These are phyloP conservation scores for Nicotiana sylvestris DNA, from an alignment of 257 asterid genomes.

Conservation along the genomic window DNA sequence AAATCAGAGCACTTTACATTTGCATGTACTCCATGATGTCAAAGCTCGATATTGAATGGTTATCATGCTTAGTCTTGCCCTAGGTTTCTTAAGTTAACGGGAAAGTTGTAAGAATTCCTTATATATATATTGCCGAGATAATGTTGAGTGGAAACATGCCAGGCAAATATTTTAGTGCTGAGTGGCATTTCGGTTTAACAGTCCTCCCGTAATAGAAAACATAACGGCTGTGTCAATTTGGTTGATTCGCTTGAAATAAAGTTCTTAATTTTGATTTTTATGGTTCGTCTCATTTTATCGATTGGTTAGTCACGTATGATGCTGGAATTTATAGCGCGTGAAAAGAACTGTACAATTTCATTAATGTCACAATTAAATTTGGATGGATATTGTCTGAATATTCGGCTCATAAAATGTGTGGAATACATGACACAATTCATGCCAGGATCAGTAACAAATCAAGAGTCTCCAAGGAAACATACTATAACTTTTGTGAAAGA, in stretches of 20 bases:
- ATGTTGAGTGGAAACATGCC: not conserved
- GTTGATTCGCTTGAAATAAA: not conserved
- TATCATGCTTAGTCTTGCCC: not conserved
- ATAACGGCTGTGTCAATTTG: not conserved
- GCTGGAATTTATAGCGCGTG: not conserved
- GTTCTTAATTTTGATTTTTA: not conserved
- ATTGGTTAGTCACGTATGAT: not conserved
- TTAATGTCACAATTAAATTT: not conserved
- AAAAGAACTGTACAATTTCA: not conserved
- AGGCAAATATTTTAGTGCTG: not conserved
- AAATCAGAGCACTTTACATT: not conserved
- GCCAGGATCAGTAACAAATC: not conserved
- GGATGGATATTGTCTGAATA: not conserved
- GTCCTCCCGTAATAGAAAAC: not conserved
- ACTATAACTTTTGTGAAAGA: not conserved
- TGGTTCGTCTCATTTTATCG: not conserved
- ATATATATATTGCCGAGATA: not conserved
- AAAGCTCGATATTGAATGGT: not conserved
- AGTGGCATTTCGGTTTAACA: not conserved
- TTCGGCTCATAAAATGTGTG: not conserved
- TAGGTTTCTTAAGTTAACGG: not conserved
- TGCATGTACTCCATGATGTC: not conserved
- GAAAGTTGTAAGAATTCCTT: not conserved
- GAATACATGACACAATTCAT: not conserved
- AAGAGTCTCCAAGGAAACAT: not conserved